phyloP scores from a whole-genome alignment of 768 basidiomycete species.

The Suillus brevipes region DNA sequence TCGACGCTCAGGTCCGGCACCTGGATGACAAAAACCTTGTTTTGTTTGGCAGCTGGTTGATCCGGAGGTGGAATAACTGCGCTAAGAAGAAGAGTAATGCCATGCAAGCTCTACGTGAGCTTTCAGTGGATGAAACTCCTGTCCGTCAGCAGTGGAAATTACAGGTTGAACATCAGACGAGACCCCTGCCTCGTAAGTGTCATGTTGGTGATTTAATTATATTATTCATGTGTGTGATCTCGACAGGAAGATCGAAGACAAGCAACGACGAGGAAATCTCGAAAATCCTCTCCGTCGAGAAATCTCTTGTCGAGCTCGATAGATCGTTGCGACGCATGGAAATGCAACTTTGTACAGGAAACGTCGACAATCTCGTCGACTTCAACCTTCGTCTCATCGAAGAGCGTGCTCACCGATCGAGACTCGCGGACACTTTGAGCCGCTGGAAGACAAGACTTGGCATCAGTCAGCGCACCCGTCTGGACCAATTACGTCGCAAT shows the following conservation, averaged over 20 bases:
- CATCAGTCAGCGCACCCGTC: not conserved
- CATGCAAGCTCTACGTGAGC: too few relatives aligned
- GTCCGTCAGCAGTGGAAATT: conserved; percentile 6
- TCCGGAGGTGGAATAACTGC: too few relatives aligned
- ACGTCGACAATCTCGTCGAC: not conserved
- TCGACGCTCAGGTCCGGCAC: too few relatives aligned
- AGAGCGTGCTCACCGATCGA: not conserved
- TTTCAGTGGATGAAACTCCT: too few relatives aligned
- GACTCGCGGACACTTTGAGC: not conserved
- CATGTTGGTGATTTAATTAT: not conserved
- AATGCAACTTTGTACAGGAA: not conserved
- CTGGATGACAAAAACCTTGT: too few relatives aligned
- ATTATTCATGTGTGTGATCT: not conserved
- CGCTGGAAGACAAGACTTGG: not conserved
- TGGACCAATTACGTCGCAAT: not conserved
- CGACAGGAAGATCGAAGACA: not conserved
- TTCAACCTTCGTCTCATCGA: not conserved
- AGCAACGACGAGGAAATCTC: not conserved
- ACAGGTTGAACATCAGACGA: conserved; percentile 8
- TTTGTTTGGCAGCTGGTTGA: too few relatives aligned
- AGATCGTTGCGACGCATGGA: not conserved
- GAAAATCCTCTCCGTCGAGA: not conserved
- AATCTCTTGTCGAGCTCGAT: not conserved
- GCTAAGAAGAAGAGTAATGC: too few relatives aligned
- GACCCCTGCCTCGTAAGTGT: not conserved